Conservation (phyloP, 345 rosid species). For the Diplotaxis tenuifolia region DNA sequence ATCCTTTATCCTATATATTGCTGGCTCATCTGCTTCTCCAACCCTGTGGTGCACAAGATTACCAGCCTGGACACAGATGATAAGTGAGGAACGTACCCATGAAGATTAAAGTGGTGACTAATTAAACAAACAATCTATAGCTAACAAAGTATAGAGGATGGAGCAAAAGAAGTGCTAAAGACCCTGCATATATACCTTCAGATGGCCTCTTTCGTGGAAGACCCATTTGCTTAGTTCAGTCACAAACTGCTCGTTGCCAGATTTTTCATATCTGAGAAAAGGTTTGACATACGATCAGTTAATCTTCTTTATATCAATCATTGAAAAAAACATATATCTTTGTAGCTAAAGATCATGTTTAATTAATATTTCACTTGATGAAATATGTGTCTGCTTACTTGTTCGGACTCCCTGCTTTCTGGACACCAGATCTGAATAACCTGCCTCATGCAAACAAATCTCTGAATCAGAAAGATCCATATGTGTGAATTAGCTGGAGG, state of each 20-base stretch:
- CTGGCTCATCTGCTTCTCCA: slow-evolving; percentile 61
- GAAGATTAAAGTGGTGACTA: not conserved
- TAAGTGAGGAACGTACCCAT: slow-evolving; percentile 10
- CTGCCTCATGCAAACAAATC: slow-evolving; percentile 39
- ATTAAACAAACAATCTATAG: slow-evolving; percentile 4
- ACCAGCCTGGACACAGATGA: slow-evolving; percentile 46
- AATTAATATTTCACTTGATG: not conserved
- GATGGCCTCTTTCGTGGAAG: slow-evolving; percentile 72
- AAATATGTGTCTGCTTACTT: slow-evolving; percentile 39
- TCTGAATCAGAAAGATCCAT: slow-evolving; percentile 23
- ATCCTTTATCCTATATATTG: slow-evolving; percentile 66
- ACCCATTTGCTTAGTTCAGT: slow-evolving; percentile 75
- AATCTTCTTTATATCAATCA: not conserved
- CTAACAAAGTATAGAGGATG: not conserved
- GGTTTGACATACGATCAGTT: slow-evolving; percentile 19
- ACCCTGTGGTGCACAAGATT: slow-evolving; percentile 52
- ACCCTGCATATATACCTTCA: slow-evolving; percentile 44
- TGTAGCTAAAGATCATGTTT: not conserved
- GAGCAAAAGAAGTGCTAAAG: slow-evolving; percentile 12
- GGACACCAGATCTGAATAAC: slow-evolving; percentile 54
- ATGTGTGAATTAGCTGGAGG: slow-evolving; percentile 16
- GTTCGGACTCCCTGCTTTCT: slow-evolving; percentile 53
- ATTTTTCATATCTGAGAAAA: slow-evolving; percentile 52
- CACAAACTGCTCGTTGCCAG: slow-evolving; percentile 68
- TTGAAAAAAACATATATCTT: not conserved